phyloP scores from a whole-genome alignment of 768 basidiomycete genomes.

The Psilocybe azurescens region DNA sequence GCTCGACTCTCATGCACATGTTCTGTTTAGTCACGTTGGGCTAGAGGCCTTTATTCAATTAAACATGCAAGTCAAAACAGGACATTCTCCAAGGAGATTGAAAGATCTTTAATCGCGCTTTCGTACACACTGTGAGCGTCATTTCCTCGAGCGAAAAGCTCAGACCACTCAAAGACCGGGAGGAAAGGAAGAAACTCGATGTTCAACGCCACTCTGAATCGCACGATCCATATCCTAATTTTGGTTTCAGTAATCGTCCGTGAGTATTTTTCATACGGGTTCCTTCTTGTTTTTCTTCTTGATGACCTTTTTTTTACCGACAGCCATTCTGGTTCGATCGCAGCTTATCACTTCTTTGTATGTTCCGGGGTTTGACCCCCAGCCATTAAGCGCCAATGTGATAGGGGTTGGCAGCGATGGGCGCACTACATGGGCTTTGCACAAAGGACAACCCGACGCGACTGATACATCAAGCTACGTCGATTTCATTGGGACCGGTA shows the following conservation, averaged over 20 bases:
- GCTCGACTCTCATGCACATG: not conserved
- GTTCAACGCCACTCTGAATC: not conserved
- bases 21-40: not conserved
- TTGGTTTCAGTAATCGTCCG: not conserved
- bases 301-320: not conserved
- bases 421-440: conserved; percentile 46
- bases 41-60: not conserved
- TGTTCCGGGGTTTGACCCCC: conserved; percentile 50
- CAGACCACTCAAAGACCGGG: not conserved
- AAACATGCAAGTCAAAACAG: not conserved
- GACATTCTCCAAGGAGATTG: not conserved
- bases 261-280: not conserved
- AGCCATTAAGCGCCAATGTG: conserved; percentile 45
- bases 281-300: not conserved
- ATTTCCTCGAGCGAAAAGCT: not conserved
- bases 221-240: not conserved
- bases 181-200: not conserved
- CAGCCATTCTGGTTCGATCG: not conserved
- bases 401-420: conserved; percentile 47
- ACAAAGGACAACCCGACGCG: conserved; percentile 33
- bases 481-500: conserved; percentile 46
- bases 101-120: not conserved
- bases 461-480: conserved; percentile 36
- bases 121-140: not conserved
- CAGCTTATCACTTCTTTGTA: conserved; percentile 39